phyloP scores from a whole-genome alignment of 2,329 filamentous ascomycete genomes.

The Aspergillus aculeatinus region DNA sequence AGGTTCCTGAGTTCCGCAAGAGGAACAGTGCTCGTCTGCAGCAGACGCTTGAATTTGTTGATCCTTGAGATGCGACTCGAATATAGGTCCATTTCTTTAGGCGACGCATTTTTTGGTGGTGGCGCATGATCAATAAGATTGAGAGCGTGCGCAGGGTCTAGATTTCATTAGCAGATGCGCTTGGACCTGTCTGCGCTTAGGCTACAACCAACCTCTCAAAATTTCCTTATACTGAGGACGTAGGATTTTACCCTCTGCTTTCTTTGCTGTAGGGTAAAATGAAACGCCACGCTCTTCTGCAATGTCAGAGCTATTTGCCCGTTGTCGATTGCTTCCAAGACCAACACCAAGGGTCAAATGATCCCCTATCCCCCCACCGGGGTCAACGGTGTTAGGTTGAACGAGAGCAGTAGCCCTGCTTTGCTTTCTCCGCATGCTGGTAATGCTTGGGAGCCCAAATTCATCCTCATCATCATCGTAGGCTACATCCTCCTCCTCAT shows the following conservation, averaged over 20 bases:
- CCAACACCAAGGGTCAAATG: conserved; percentile 31
- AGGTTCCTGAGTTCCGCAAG: conserved; percentile 77
- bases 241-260: conserved; percentile 89
- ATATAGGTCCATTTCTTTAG: conserved; percentile 82
- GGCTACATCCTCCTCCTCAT: conserved; percentile 67
- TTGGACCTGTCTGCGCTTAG: neutral
- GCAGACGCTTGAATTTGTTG: conserved; percentile 96
- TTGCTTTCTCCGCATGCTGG: conserved; percentile 78
- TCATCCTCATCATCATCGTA: conserved; percentile 92
- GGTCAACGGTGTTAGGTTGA: conserved; percentile 45
- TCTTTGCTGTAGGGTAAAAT: conserved; percentile 83
- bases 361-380: conserved; percentile 33
- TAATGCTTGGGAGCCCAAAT: conserved; percentile 88
- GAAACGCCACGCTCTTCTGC: conserved; percentile 82
- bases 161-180: neutral
- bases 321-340: conserved; percentile 54
- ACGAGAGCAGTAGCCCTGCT: conserved; percentile 43
- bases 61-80: conserved; percentile 88
- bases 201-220: conserved; percentile 58
- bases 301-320: conserved; percentile 89
- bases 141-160: conserved; percentile 82
- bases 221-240: conserved; percentile 98
- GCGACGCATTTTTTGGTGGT: conserved; percentile 68
- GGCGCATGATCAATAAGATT: conserved; percentile 89
- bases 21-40: conserved; percentile 88